phyloP scores from a whole-genome alignment of 75 land plant genomes.

The Pinus albicaulis region DNA sequence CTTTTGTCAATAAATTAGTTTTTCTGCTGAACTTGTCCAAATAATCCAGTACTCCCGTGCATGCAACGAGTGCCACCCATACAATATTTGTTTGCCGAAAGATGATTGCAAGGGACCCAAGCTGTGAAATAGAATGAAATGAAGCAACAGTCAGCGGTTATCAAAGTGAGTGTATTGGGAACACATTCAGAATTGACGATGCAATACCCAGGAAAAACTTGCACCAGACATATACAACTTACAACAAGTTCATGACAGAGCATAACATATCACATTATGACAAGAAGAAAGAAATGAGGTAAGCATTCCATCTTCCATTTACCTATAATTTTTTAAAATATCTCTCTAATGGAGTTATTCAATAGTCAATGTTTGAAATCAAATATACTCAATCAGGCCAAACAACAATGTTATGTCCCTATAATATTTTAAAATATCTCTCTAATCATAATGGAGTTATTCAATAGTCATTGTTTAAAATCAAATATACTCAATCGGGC shows the following conservation, averaged over 20 bases:
- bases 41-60: slow-evolving; percentile 57
- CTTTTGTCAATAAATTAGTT: slow-evolving; percentile 9
- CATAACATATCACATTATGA: background rate
- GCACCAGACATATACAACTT: background rate
- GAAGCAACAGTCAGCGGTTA: background rate
- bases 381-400: background rate
- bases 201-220: background rate
- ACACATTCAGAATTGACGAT: background rate
- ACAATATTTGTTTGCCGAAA: slow-evolving; percentile 94
- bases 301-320: background rate
- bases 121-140: slow-evolving; percentile 36
- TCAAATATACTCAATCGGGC: background rate
- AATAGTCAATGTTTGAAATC: background rate
- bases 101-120: slow-evolving; percentile 66
- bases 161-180: background rate
- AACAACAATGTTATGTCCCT: background rate
- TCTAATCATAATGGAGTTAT: background rate
- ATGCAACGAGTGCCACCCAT: slow-evolving; percentile 81
- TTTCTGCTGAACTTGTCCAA: slow-evolving; percentile 11
- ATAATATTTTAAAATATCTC: background rate
- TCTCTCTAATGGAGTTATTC: background rate
- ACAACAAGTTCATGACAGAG: background rate
- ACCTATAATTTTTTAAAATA: background rate
- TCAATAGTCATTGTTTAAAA: background rate
- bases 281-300: background rate